Evolutionary conservation across 441 rosid genomes (phyloP).

Genomic region (Arabidopsis lyrata): DNA sequence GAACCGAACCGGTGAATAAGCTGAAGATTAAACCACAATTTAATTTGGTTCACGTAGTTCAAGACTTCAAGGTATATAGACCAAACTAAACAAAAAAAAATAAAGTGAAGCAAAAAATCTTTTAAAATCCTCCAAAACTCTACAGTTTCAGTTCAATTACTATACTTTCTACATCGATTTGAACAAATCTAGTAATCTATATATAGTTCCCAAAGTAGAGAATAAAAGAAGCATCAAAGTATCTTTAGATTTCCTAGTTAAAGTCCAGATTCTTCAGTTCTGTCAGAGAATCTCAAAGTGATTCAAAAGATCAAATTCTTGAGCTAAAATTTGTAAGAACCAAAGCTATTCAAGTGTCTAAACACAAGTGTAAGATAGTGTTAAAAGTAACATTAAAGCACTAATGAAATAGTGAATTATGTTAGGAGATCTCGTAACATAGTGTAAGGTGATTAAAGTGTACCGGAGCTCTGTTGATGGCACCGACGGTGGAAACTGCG

Average conservation of each 20-base stretch:
- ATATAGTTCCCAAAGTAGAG: conserved; percentile 18
- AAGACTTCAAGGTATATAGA: no score
- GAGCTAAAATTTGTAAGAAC: not conserved
- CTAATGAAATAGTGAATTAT: no score
- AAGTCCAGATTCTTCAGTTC: conserved; percentile 22
- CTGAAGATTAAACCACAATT: not conserved
- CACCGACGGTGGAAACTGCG: conserved; percentile 78
- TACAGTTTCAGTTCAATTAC: not conserved
- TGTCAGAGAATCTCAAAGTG: conserved; percentile 33
- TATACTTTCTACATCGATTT: not conserved
- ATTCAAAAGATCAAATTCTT: conserved; percentile 9
- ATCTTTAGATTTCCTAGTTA: not conserved
- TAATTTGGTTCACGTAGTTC: conserved; percentile 7
- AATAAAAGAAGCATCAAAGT: conserved; percentile 14
- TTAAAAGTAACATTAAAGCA: not conserved
- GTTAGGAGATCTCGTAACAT: no score
- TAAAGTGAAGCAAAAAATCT: not conserved
- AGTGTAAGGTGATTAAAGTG: not conserved
- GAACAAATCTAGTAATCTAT: not conserved
- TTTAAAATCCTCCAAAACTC: not conserved
- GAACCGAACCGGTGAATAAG: not conserved
- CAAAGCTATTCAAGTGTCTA: not conserved
- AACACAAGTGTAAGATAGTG: not conserved
- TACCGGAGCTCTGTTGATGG: conserved; percentile 80
- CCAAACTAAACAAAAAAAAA: not conserved